These are phyloP conservation scores for Teratosphaeria destructans DNA, from an alignment of 2,329 filamentous ascomycete genomes.

Conservation along the genomic window DNA sequence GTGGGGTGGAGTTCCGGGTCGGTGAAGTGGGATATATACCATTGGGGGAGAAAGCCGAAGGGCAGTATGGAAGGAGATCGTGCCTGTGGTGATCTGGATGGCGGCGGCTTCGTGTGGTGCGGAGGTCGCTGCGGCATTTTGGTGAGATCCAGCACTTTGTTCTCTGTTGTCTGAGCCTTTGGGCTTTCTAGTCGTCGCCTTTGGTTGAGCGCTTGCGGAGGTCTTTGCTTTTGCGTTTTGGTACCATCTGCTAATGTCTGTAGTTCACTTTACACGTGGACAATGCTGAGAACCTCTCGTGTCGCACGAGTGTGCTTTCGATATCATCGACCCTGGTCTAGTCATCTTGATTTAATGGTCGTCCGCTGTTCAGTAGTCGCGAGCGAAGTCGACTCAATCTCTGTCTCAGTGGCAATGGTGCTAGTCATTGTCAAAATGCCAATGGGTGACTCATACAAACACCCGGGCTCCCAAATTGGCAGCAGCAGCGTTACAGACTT, in stretches of 20 bases:
- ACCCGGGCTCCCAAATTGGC: neutral
- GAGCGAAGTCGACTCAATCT: too few species aligned
- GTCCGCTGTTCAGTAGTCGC: too few species aligned
- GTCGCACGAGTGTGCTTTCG: neutral
- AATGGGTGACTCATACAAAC: neutral
- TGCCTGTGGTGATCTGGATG: neutral
- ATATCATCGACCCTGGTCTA: too few species aligned
- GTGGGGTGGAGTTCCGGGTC: conserved; percentile 1
- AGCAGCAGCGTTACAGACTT: neutral
- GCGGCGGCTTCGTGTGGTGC: neutral
- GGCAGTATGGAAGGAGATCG: conserved; percentile 7
- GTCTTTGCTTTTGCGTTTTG: neutral
- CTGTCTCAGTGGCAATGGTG: too few species aligned
- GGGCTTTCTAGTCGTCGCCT: neutral
- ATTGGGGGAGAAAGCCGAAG: conserved; percentile 12
- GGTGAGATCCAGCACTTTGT: neutral
- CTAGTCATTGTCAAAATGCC: too few species aligned
- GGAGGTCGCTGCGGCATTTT: neutral
- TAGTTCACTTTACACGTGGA: neutral
- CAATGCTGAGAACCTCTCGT: neutral
- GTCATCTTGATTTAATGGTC: too few species aligned
- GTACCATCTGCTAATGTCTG: neutral
- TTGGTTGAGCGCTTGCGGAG: neutral
- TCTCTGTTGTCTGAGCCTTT: neutral
- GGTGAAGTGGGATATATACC: conserved; percentile 7